A percentile compares a stretch with the other conserved stretches of the same genome.
These are phyloP conservation scores for Cyphellophora europaea DNA, from an alignment of 2,329 filamentous ascomycete species.

Conservation along the genomic window DNA sequence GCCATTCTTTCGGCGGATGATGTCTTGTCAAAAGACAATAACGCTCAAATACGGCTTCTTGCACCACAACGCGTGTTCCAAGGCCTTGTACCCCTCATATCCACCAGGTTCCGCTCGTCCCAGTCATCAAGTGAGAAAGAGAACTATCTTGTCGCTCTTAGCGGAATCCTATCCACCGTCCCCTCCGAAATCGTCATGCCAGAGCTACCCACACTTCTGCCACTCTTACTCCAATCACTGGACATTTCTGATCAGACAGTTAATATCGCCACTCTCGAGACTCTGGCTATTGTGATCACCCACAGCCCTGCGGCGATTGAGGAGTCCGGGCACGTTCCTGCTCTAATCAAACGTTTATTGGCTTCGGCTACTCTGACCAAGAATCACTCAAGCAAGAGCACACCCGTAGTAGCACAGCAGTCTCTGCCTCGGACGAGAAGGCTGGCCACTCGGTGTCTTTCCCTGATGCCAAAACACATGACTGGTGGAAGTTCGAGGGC, in stretches of 20 bases:
- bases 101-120: conserved; percentile 40
- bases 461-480: conserved; percentile 16
- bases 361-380: conserved; percentile 30
- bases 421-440: conserved; percentile 14
- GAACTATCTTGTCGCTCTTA: conserved; percentile 55
- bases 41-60: conserved; percentile 52
- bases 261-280: conserved; percentile 52
- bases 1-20: conserved; percentile 53
- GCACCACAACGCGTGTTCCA: conserved; percentile 57
- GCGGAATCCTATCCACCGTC: conserved; percentile 51
- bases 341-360: conserved; percentile 47
- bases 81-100: conserved; percentile 48
- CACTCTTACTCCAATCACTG: conserved; percentile 54
- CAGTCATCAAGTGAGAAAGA: conserved; percentile 36
- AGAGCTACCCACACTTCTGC: conserved; percentile 47
- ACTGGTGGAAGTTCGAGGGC: conserved; percentile 23
- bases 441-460: conserved; percentile 16
- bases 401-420: conserved; percentile 4
- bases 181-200: conserved; percentile 51
- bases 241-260: conserved; percentile 44
- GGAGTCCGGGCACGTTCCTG: conserved; percentile 46
- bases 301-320: conserved; percentile 45
- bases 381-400: conserved; percentile 10
- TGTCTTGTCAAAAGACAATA: conserved; percentile 50
- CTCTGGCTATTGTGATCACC: conserved; percentile 47